Evolutionary conservation across 768 basidiomycete species (phyloP).

Genomic region (Kwoniella heveanensis): DNA sequence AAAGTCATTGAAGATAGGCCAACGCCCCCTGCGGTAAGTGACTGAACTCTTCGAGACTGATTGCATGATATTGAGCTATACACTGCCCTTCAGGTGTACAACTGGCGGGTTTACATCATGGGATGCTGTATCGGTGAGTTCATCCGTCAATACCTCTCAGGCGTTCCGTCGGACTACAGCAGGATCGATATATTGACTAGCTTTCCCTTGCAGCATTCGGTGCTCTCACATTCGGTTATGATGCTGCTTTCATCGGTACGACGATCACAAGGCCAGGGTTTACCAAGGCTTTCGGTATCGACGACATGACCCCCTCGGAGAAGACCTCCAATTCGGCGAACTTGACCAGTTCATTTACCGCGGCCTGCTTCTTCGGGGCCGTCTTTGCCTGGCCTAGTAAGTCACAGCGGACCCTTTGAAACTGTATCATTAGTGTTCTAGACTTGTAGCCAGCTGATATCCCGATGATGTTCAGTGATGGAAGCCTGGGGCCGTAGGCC

Average conservation of each 20-base stretch:
- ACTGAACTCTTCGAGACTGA: neutral
- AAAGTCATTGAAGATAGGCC: constrained; percentile 36
- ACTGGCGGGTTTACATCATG: constrained; percentile 57
- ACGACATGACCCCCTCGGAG: constrained; percentile 50
- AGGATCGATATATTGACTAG: constrained; percentile 31
- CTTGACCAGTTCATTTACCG: constrained; percentile 61
- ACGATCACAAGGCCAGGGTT: constrained; percentile 55
- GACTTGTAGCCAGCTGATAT: no score
- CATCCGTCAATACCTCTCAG: neutral
- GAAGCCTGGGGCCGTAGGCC: constrained; percentile 58
- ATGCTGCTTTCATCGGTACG: constrained; percentile 61
- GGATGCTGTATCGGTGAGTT: constrained; percentile 17
- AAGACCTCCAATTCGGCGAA: constrained; percentile 58
- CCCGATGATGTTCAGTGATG: constrained; percentile 41
- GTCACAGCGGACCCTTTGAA: neutral
- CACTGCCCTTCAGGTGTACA: constrained; percentile 55
- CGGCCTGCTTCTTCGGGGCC: constrained; percentile 57
- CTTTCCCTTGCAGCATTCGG: constrained; percentile 54
- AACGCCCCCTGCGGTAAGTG: constrained; percentile 23
- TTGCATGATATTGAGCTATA: constrained; percentile 35
- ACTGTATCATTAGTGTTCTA: neutral
- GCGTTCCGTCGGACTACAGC: neutral
- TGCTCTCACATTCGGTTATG: constrained; percentile 57
- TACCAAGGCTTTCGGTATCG: constrained; percentile 58
- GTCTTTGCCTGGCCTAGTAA: constrained; percentile 31